Evolutionary conservation across 2,329 filamentous ascomycete genomes (phyloP), one percentile per base, ranked within the genome.

Genomic region (Colletotrichum chlorophyti): DNA sequence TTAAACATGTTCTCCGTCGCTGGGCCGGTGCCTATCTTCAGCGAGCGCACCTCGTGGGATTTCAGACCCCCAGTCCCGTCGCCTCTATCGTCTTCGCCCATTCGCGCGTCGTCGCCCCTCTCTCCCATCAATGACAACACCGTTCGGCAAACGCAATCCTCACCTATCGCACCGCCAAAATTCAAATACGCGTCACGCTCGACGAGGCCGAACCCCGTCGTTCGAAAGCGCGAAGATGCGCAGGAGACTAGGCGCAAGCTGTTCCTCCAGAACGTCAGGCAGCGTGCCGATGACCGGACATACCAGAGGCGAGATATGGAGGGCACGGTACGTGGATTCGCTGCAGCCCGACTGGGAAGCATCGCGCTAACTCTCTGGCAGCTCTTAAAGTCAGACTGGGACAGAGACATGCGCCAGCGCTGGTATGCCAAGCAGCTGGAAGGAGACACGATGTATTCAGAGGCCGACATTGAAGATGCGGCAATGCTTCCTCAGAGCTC

Each of bases 191-290:
- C 83, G 24, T 74, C 82, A 60, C 80, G 85, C 14, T 76, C 78
- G 12, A 74, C 80, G 51, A 88, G 88, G 60, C 79, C 81, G 31
- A 91, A 89, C 61, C 89, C 88, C 0, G 66, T 89, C 6, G 73
- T 87, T 15, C 82, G 83, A 63, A 82, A 75, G 60, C 80, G 84
- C 47, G 84, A 92, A 68, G 84, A 84, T 15, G 78, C 79, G 1
- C 84, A 86, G 53, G 87, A 91, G 68, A 78, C 82, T 51, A 77
- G 91, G 55, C 79, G 90, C 42, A 83, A 83, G 27, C 76, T 89
- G 53, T 94, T 94, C 65, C 74, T 94, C 58, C 84, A 86, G 68
- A 89, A 81, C 48, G 86, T 90, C 15, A 79, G 84, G 58, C 81
- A 85, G 65, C 80, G 83, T 35, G 76, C 80, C 3, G 84, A 89